Base-by-base conservation (phyloP, 768 basidiomycete species). In the Lactifluus pinguis region DNA sequence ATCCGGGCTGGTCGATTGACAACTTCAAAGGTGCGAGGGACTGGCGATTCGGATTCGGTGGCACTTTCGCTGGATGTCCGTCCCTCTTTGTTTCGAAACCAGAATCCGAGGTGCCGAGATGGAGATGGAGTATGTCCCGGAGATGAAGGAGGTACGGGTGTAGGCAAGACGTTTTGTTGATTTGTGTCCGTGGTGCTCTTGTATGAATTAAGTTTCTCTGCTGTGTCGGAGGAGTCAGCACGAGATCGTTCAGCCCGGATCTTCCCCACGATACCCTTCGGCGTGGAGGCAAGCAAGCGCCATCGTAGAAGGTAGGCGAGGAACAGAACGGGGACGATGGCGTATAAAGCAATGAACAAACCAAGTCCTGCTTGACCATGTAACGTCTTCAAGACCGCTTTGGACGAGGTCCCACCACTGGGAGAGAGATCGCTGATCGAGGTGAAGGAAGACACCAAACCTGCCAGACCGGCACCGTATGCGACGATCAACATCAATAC, bases 311-410 rank as follows among this genome's bases (percentile, higher is more conserved):
- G 56, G 59, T 63, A 78, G 64, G 58, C 17, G 10, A 82, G 60
- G 59, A 70, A 71, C 63, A 76, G 63, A 64, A 75, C 54, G 39
- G 82, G 85, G 17, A 82, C 63, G 45, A 83, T 44, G 36, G 72
- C 75, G 69, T 89, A 91, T 21, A 90, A 72, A 42, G 76, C 77
- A 44, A 81, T 60, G 68, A 86, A 87, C 15, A 92, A 78, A 17
- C 79, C 79, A 47, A 91, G 72, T 38, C 87, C 86, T 1, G 80
- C 83, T 68, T 77, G 76, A 36, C 85, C 82, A 68, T 92, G 90
- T 8, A 71, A 68, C 2, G 89, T 90, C 60, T 73, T 75, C 49
- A 90, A 76, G 60, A 72, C 53, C 15, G 65, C 53, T 47, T 68
- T 63, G 45, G 71, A 64, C 13, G 74, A 69, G 14, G 63, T 53